A percentile compares a stretch with the other conserved stretches of the same genome.
Conservation (phyloP, 306 rosid genomes). For the Dalbergia cochinchinensis region DNA sequence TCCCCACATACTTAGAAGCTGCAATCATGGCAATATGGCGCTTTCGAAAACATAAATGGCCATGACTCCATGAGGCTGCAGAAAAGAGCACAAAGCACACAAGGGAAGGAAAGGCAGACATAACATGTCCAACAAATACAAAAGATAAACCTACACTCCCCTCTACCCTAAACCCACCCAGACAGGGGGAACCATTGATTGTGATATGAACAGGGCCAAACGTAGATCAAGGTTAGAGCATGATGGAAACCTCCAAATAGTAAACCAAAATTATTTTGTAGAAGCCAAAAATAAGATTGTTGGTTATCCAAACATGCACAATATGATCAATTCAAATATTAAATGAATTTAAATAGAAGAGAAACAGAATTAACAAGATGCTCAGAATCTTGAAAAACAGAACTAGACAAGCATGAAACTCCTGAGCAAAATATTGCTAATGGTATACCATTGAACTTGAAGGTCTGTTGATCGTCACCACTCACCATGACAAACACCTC, state of each 20-base stretch:
- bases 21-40: not conserved
- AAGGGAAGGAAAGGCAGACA: constrained; percentile 15
- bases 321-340: constrained; percentile 3
- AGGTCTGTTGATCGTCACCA: constrained; percentile 3
- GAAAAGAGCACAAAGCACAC: constrained; percentile 14
- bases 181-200: not conserved
- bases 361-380: not conserved
- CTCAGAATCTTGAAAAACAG: not conserved
- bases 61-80: constrained; percentile 32
- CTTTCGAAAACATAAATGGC: not conserved
- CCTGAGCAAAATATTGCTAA: constrained; percentile 6
- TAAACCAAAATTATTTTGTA: not conserved
- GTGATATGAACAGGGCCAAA: not conserved
- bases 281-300: constrained; percentile 12
- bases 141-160: constrained; percentile 5
- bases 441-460: not conserved
- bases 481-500: not conserved
- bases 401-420: not conserved
- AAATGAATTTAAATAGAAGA: not conserved
- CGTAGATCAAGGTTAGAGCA: not conserved
- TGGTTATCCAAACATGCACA: constrained; percentile 20
- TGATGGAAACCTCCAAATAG: constrained; percentile 21
- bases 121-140: constrained; percentile 14
- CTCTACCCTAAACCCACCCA: not conserved
- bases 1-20: not conserved